Conservation (phyloP, 192 early-diverging fungal genomes). For the Jimgerdemannia flammicorona region DNA sequence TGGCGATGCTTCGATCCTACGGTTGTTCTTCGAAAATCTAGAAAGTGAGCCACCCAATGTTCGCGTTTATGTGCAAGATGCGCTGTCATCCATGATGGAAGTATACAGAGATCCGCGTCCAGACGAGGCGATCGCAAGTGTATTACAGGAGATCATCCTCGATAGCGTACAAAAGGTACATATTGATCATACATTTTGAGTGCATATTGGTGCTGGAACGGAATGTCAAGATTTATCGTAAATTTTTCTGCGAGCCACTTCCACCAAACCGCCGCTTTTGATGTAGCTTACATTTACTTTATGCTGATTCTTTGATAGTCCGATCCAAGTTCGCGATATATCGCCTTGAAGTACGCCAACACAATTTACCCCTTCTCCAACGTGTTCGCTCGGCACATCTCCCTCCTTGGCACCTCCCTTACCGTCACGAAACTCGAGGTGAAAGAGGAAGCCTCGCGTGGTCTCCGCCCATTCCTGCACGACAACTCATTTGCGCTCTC, state of each 20-base stretch:
- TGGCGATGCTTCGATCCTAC: conserved; percentile 57
- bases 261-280: not conserved
- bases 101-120: conserved; percentile 44
- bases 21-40: conserved; percentile 69
- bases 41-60: conserved; percentile 57
- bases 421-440: conserved; percentile 48
- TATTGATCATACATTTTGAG: not conserved
- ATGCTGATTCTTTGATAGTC: conserved; percentile 20
- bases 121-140: conserved; percentile 7
- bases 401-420: conserved; percentile 46
- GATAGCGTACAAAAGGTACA: conserved; percentile 44
- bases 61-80: conserved; percentile 77
- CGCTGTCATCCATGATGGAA: conserved; percentile 71
- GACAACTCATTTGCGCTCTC: conserved; percentile 9
- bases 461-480: conserved; percentile 31
- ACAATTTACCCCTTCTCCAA: conserved; percentile 54
- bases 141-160: conserved; percentile 50
- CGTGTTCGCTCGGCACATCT: conserved; percentile 57
- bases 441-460: conserved; percentile 48
- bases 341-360: conserved; percentile 61
- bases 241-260: not conserved
- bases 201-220: not conserved
- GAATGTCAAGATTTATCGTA: not conserved
- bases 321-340: conserved; percentile 51
- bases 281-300: not conserved